Evolutionary conservation across 768 basidiomycete species (phyloP), one percentile per base, ranked within the genome.

Genomic region (Daedaleopsis nitida): DNA sequence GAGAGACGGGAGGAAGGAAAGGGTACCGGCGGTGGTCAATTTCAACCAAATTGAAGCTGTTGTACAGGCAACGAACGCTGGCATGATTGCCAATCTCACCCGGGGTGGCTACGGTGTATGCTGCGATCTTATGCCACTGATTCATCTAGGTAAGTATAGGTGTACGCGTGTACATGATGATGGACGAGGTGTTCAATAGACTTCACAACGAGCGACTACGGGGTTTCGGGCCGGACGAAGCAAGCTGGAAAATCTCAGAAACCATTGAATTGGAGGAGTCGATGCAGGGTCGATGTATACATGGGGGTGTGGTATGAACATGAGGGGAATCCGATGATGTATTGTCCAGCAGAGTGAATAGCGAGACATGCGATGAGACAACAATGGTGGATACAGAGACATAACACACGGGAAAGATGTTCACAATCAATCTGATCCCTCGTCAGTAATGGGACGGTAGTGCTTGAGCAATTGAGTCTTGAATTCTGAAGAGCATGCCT

Each of bases 391-490:
- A 63, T 67, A 64, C 57, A 57, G 52, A 37, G 43, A 48, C 24
- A 56, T 21, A 23, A 57, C 56, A n/a, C 32, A 38, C 49, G 13
- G 19, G 47, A 12, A 14, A 56, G 14, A 43, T 34, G 57, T 24
- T 52, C 50, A 48, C 43, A 43, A 58, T 55, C 56, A 80, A 61
- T 77, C 72, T 0, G 68, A 68, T 21, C 35, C 45, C 21, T 69
- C 71, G 61, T 82, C 80, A 32, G 50, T 60, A 54, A 80, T 66
- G 14, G 85, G 82, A 44, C 86, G 87, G 73, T 91, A 92, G 71
- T 88, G 79, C 70, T 84, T 88, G 82, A 88, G 80, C 42, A 92
- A 75, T 67, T 91, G 87, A 1, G 68, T 72, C 69, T 88, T 92
- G 77, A 87, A 92, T n/a, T 78, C 90, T 92, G 67, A 44, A 52